phyloP scores from a whole-genome alignment of 73 alveolate species.

The Paramecium sexaurelia region DNA sequence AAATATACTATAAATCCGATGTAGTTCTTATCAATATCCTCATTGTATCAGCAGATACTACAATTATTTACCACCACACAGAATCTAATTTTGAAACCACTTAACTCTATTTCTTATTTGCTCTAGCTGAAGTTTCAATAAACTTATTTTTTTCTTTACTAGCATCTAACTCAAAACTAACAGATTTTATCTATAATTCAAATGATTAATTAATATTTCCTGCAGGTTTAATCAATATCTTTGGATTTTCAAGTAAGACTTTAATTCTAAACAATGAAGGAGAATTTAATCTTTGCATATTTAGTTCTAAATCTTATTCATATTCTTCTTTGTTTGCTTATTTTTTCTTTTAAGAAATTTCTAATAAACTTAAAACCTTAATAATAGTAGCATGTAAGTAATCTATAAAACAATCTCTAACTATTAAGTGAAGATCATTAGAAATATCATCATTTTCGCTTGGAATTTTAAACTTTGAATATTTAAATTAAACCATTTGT shows the following conservation, averaged over 20 bases:
- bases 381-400: slow-evolving; percentile 20
- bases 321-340: background rate
- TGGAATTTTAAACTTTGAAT: background rate
- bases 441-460: background rate
- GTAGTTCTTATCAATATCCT: background rate
- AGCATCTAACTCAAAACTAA: slow-evolving; percentile 4
- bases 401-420: slow-evolving; percentile 46
- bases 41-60: slow-evolving; percentile 31
- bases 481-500: slow-evolving; percentile 33
- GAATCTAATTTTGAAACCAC: background rate
- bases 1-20: background rate
- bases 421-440: background rate
- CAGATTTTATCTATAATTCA: background rate
- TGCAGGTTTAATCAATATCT: background rate
- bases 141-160: background rate
- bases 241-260: background rate
- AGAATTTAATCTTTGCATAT: background rate
- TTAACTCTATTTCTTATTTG: slow-evolving; percentile 8
- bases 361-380: background rate
- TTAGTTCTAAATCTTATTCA: slow-evolving; percentile 42
- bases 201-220: background rate
- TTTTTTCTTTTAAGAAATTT: background rate
- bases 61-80: slow-evolving; percentile 26
- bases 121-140: background rate
- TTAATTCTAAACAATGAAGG: background rate